Base-by-base conservation (phyloP, 345 rosid species). In the Lumnitzera racemosa region DNA sequence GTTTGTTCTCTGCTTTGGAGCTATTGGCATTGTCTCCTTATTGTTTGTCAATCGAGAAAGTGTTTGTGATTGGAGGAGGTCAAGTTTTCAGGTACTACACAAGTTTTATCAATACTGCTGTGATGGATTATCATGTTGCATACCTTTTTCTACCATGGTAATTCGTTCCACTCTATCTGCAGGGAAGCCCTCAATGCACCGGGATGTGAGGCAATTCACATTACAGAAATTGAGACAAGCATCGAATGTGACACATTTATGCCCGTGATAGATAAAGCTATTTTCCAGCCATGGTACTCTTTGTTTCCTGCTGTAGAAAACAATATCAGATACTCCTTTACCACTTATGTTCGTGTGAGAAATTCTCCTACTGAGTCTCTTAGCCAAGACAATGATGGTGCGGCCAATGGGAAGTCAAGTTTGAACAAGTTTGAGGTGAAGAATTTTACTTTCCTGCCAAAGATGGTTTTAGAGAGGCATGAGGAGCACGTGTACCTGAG, bases 11-110 rank as follows among this genome's bases (percentile, higher is more conserved):
- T 67, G 96, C 97, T 15, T 65, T 90, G 68, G 84, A 88, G 43
- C 65, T 94, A 53, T 78, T 90, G 77, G 86, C 92, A 54, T 78
- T 83, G 2, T 77, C 89, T 58, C 96, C 96, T 25, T 94, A 88
- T 72, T 76, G 83, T 74, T 62, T 88, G 41, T 90, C 99, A 9
- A 88, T 88, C n/a, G 96, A 94, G 74, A 94, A 76, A 68, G 99
- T 90, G 25, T 94, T 86, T 82, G 81, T 94, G 15, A 84, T 88
- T 25, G 97, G 97, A 41, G 97, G 97, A 56, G 95, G 99, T 15
- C 83, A 88, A 47, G 73, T 90, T 47, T 74, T 84, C 59, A 86
- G 96, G 98, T 87, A 43, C 68, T 15, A 9, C 13, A 46, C 70
- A 53, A 27, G 47, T 63, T 59, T 49, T 2, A 59, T 68, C 15